Base-by-base conservation (phyloP, 805 yeast genomes). In the Ogataea paradorogensis region DNA sequence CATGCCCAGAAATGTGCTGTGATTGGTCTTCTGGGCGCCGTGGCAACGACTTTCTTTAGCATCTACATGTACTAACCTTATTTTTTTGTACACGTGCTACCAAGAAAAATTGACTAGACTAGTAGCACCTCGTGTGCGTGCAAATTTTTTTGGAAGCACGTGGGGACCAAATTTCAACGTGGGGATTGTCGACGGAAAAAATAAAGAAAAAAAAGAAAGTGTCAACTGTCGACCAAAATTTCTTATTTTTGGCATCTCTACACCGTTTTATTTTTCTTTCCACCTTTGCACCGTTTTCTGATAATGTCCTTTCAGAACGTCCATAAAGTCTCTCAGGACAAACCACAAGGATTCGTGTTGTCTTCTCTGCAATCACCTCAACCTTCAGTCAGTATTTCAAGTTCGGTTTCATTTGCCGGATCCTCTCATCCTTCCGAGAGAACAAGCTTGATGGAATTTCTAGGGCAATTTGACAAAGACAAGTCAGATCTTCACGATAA, bases 301-400 rank as follows among this genome's bases (percentile, higher is more conserved):
- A 31, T 22, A 15, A 31, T 31, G 35, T 38, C 42, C 36, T 31
- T 31, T 14, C 35, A 27, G 15, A 38, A 38, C 36, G 26, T 38
- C 28, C 36, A 36, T 36, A 38, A 38, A n/a, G 22, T 22, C 13
- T 38, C 42, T n/a, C 35, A 32, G 14, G 42, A 38, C 13, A 38
- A 38, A 16, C 29, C 42, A 4, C 42, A 32, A 13, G 55, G 54
- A 7, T 45, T 52, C 11, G 32, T 51, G 21, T 27, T 52, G 25
- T 53, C 55, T 14, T 51, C 57, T 4, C 43, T 52, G 25, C 47
- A 51, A 33, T 41, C 53, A 9, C 46, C 55, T 15, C 51, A 48
- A 28, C 57, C 57, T 4, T 42, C 51, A 8, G 55, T 52, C 18
- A 42, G 51, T 23, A 36, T 50, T 4, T 47, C 54, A 13, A 47